phyloP scores from a whole-genome alignment of 768 basidiomycete genomes.

The Mycena sanguinolenta region DNA sequence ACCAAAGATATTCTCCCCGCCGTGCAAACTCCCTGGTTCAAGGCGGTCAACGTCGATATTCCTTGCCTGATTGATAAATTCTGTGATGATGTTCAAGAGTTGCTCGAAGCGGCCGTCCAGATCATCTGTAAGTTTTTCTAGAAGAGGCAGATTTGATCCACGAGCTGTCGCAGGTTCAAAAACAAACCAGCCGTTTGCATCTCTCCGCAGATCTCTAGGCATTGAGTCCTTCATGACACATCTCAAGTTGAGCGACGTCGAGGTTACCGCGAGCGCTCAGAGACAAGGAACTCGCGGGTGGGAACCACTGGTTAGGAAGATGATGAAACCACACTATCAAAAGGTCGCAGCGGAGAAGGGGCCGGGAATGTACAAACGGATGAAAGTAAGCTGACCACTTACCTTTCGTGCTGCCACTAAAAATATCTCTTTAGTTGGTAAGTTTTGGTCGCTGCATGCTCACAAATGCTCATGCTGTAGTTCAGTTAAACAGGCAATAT shows the following conservation, averaged over 20 bases:
- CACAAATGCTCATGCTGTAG: neutral
- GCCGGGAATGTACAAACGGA: conserved; percentile 33
- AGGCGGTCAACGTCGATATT: neutral
- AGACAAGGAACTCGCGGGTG: conserved; percentile 29
- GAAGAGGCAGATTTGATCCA: too few species aligned
- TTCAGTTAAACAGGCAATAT: conserved; percentile 3
- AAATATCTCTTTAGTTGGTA: conserved; percentile 13
- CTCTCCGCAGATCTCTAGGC: conserved; percentile 14
- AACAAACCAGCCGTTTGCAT: neutral
- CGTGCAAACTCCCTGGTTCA: neutral
- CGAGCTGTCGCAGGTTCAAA: neutral
- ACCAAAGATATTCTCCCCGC: neutral
- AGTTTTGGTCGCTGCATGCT: neutral
- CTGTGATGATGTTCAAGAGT: neutral
- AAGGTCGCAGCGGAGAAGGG: conserved; percentile 23
- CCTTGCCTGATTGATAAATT: neutral
- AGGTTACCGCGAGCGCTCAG: conserved; percentile 5
- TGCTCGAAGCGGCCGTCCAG: neutral
- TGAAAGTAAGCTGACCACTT: conserved; percentile 24
- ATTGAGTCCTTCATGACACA: conserved; percentile 4
- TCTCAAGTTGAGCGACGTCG: neutral
- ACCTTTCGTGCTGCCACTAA: neutral
- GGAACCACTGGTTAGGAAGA: conserved; percentile 17
- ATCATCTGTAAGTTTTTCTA: neutral
- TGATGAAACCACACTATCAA: conserved; percentile 20